phyloP scores from a whole-genome alignment of 2,329 filamentous ascomycete species.

The Blumeria graminis region DNA sequence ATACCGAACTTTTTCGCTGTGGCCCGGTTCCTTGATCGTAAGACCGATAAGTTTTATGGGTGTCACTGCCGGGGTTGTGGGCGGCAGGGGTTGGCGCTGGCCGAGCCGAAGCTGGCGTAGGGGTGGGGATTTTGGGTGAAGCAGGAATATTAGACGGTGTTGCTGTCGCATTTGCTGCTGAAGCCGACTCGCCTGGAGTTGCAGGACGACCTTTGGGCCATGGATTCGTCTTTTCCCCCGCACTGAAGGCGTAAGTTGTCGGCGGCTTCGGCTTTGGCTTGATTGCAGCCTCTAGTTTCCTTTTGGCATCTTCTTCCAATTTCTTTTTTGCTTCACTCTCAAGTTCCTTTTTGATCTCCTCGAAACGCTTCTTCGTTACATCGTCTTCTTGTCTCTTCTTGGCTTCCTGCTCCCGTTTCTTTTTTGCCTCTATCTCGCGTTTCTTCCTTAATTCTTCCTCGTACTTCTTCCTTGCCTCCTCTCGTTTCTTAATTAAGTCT shows the following conservation, averaged over 20 bases:
- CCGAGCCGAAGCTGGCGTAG: slow-evolving; percentile 17
- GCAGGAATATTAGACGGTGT: slow-evolving; percentile 39
- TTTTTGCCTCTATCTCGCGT: slow-evolving; percentile 1
- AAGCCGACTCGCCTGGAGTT: slow-evolving; percentile 11
- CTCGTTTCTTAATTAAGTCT: not conserved
- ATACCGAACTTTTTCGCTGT: slow-evolving; percentile 34
- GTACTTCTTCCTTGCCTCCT: not conserved
- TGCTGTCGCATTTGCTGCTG: slow-evolving; percentile 44
- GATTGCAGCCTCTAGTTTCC: slow-evolving; percentile 5
- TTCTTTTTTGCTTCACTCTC: slow-evolving; percentile 5
- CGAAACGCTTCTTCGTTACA: not conserved
- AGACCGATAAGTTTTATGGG: slow-evolving; percentile 41
- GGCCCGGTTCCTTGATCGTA: slow-evolving; percentile 45
- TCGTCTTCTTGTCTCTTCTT: slow-evolving; percentile 2
- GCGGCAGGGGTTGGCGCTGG: slow-evolving; percentile 23
- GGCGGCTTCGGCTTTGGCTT: slow-evolving; percentile 9
- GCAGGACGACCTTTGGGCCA: slow-evolving; percentile 39
- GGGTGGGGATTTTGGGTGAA: slow-evolving; percentile 11
- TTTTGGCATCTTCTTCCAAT: slow-evolving; percentile 5
- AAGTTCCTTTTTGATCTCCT: slow-evolving; percentile 2
- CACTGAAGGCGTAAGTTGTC: slow-evolving; percentile 34
- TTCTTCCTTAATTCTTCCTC: not conserved
- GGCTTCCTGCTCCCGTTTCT: slow-evolving; percentile 4
- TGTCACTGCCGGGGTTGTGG: slow-evolving; percentile 32
- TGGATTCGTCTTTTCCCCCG: slow-evolving; percentile 44